These are phyloP conservation scores for Jacaranda copaia DNA, from an alignment of 257 asterid species.

Conservation along the genomic window DNA sequence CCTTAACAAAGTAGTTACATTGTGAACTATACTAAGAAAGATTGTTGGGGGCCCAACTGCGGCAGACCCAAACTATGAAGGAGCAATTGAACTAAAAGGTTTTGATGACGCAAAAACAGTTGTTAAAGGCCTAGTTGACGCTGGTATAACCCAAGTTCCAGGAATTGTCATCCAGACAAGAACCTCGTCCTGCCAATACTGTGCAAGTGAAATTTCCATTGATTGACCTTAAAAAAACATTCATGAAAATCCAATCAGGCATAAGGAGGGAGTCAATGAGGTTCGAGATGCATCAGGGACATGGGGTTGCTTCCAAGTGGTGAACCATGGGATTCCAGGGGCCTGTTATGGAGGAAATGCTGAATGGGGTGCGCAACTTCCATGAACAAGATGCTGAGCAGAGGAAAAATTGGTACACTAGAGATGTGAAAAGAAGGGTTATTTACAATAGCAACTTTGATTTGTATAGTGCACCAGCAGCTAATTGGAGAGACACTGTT, in stretches of 20 bases:
- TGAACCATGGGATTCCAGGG: constrained; percentile 50
- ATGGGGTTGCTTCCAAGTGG: constrained; percentile 62
- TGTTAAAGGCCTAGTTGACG: constrained; percentile 50
- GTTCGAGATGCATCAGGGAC: constrained; percentile 46
- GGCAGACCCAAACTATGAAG: not conserved
- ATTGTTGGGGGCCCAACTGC: constrained; percentile 21
- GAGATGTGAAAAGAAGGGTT: constrained; percentile 44
- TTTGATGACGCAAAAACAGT: constrained; percentile 48
- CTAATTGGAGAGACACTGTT: constrained; percentile 69
- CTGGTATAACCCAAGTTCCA: constrained; percentile 41
- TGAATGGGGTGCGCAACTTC: constrained; percentile 33
- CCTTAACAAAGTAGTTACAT: too few species aligned
- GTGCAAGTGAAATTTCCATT: constrained; percentile 36
- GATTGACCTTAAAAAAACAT: constrained; percentile 42
- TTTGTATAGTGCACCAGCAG: constrained; percentile 43
- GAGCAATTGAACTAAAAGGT: constrained; percentile 38
- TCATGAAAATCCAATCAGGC: constrained; percentile 24
- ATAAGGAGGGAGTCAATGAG: constrained; percentile 36
- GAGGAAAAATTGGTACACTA: constrained; percentile 50
- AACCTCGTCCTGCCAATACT: not conserved
- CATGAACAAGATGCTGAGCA: constrained; percentile 39
- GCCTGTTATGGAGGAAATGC: constrained; percentile 36
- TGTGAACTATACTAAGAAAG: not conserved
- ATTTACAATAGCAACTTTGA: constrained; percentile 49
- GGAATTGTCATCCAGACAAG: constrained; percentile 38